A percentile compares a stretch with the other conserved stretches of the same genome.
Evolutionary conservation across 768 basidiomycete genomes (phyloP).

Genomic region (Leccinellum rugosiceps): DNA sequence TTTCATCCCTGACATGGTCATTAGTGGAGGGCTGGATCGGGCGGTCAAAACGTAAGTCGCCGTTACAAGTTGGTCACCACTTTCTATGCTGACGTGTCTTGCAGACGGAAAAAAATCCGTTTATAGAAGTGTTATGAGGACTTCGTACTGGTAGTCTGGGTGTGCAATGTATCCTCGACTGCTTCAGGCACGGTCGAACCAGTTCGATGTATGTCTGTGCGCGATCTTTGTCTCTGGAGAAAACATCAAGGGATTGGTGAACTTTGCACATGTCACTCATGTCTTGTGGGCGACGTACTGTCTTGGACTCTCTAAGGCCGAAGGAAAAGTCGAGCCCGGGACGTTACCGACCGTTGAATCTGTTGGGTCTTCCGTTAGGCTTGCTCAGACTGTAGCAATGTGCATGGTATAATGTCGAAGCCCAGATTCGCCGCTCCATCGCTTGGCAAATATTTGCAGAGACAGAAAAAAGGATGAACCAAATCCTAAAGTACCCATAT

Average conservation of each 20-base stretch:
- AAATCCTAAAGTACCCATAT: no score
- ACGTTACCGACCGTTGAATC: no score
- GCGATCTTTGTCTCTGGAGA: not conserved
- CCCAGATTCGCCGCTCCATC: no score
- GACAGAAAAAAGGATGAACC: no score
- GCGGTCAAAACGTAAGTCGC: constrained; percentile 83
- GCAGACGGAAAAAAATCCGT: constrained; percentile 32
- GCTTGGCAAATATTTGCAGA: no score
- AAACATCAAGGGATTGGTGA: not conserved
- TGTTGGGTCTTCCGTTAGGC: no score
- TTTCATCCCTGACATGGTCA: constrained; percentile 96
- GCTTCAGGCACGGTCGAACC: not conserved
- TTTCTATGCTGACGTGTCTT: constrained; percentile 1
- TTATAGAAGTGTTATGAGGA: not conserved
- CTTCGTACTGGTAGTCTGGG: not conserved
- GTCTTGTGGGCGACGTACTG: no score
- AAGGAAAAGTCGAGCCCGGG: no score
- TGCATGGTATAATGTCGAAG: no score
- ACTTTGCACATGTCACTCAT: not conserved
- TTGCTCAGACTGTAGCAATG: no score
- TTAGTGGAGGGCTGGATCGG: constrained; percentile 91
- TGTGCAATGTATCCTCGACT: not conserved
- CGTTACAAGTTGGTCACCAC: not conserved
- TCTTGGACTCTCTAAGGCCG: no score
- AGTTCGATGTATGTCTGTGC: no score